Evolutionary conservation across 768 basidiomycete genomes (phyloP), one percentile per base, ranked within the genome.

Genomic region (Sistotremastrum suecicum): DNA sequence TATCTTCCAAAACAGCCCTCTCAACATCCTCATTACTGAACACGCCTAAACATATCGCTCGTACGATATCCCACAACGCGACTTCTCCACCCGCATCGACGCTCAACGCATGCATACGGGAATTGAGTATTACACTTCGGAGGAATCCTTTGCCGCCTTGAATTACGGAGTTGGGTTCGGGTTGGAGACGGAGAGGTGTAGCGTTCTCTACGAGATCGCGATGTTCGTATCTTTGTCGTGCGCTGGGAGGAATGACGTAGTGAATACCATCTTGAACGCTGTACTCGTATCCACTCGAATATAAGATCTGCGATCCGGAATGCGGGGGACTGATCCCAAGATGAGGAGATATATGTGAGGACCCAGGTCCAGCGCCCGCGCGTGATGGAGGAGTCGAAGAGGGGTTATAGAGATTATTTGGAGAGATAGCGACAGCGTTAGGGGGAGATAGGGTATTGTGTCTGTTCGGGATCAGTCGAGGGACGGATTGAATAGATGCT

Each of bases 51-150:
- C 91, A 98, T 2, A 66, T 48, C 0, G 83, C 80, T 1, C 80
- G 70, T 7, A 91, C 72, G 48, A 99, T 76, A 64, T 98, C 84
- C 94, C 94, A 99, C 5, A 89, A 81, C 0, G 82, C 85, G 7
- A 97, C 81, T 53, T 85, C 79, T 4, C 91, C 90, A 1, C 74
- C 70, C 0, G 89, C 94, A 56, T 97, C 84, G 37, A 95, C 81
- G 0, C 89, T 90, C 39, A 99, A 65, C 12, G 84, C 89, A 56
- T 97, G 91, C 52, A 89, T 69, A 48, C 87, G 72, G 57, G 97
- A 89, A 60, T 88, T 95, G 37, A 98, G 64, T 41, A 94, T 67
- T 37, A 85, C 65, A 5, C 78, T 80, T 34, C 92, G 72, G 42
- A 95, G 80, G 28, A 97, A 72, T 3, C 94, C 94, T 50, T 75